Evolutionary conservation across 1,139 yeast species (phyloP).

Genomic region (Magnusiomyces ingens): DNA sequence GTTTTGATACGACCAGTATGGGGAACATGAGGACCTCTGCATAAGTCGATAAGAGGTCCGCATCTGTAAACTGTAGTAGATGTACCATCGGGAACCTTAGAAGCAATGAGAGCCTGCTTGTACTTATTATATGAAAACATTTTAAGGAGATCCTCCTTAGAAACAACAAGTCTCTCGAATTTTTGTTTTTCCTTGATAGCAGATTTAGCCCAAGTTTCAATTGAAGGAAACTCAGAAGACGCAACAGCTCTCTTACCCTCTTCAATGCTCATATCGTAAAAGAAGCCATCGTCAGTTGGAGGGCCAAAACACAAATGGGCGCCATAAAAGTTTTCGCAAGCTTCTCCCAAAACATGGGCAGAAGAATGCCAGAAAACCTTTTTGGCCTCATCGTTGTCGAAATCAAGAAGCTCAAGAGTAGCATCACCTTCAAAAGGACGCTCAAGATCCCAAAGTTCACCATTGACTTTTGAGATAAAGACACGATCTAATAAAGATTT

Average conservation of each 20-base stretch:
- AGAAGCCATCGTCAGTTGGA: conserved; percentile 96
- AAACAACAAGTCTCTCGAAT: conserved; percentile 86
- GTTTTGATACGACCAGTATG: conserved; percentile 97
- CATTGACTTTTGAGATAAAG: conserved; percentile 86
- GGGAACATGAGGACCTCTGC: conserved; percentile 98
- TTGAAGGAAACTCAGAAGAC: conserved; percentile 72
- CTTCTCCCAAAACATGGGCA: conserved; percentile 97
- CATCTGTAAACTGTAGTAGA: conserved; percentile 96
- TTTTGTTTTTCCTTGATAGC: conserved; percentile 95
- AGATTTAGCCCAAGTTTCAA: conserved; percentile 83
- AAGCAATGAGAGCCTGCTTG: conserved; percentile 78
- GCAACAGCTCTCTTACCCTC: conserved; percentile 70
- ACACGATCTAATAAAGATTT: conserved; percentile 84
- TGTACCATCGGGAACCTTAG: conserved; percentile 93
- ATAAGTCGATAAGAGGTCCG: conserved; percentile 94
- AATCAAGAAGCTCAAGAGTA: conserved; percentile 67
- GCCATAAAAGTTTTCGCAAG: conserved; percentile 93
- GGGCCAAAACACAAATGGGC: conserved; percentile 93
- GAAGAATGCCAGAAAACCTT: conserved; percentile 98
- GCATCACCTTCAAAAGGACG: conserved; percentile 82
- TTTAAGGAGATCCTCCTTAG: conserved; percentile 83
- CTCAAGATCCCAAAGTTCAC: conserved; percentile 89
- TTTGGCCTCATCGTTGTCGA: conserved; percentile 83
- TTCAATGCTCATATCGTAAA: conserved; percentile 91
- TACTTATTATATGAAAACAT: conserved; percentile 96